phyloP scores from a whole-genome alignment of 306 rosid species.

The Hippophae rhamnoides region DNA sequence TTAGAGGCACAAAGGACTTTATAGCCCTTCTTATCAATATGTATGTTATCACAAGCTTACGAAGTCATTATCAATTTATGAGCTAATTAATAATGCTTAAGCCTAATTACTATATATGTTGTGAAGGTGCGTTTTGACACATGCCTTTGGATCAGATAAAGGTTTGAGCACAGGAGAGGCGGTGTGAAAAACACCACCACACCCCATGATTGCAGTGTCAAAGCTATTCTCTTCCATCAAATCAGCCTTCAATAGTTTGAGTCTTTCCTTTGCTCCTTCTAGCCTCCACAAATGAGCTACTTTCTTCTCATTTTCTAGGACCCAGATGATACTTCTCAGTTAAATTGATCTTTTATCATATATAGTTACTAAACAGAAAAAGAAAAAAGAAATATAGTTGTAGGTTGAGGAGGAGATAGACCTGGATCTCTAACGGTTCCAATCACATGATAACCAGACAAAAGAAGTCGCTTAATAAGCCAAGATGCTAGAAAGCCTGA shows the following conservation, averaged over 20 bases:
- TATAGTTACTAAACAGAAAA: no score
- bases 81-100: no score
- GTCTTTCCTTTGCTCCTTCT: constrained; percentile 81
- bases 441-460: constrained; percentile 55
- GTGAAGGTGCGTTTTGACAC: no score
- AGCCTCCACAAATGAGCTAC: constrained; percentile 57
- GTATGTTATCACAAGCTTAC: no score
- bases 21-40: no score
- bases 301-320: constrained; percentile 49
- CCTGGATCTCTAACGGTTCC: constrained; percentile 84
- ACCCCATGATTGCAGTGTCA: constrained; percentile 66
- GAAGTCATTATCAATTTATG: no score
- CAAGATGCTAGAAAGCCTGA: constrained; percentile 82
- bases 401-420: constrained; percentile 3
- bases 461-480: constrained; percentile 66
- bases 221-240: constrained; percentile 66
- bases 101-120: not conserved
- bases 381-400: no score
- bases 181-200: constrained; percentile 78
- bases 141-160: constrained; percentile 63
- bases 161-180: constrained; percentile 73
- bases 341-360: no score
- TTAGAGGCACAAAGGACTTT: no score
- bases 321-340: no score
- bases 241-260: constrained; percentile 56